Evolutionary conservation across 257 asterid genomes (phyloP).

Genomic region (Echium plantagineum): DNA sequence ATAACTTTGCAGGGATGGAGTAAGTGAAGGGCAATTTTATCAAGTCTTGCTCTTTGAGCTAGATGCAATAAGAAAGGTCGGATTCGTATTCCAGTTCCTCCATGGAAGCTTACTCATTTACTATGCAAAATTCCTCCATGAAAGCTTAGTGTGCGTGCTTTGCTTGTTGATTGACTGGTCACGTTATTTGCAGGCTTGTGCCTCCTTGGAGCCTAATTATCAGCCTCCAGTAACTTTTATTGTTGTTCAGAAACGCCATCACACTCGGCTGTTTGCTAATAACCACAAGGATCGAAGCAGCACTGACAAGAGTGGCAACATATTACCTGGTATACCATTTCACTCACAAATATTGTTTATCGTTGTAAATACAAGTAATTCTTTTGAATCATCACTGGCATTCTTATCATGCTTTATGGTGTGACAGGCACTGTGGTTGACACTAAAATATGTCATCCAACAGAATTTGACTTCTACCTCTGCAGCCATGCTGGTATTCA

Average conservation of each 20-base stretch:
- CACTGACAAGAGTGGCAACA: constrained; percentile 81
- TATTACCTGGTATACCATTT: constrained; percentile 45
- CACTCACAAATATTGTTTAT: not conserved
- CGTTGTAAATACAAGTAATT: not conserved
- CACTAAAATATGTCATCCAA: constrained; percentile 65
- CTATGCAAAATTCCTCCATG: not conserved
- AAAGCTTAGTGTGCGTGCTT: not conserved
- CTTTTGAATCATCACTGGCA: not conserved
- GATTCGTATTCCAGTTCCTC: not conserved
- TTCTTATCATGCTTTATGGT: not conserved
- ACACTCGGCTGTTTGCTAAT: constrained; percentile 68
- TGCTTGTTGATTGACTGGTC: constrained; percentile 5
- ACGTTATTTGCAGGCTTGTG: constrained; percentile 57
- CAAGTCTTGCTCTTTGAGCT: constrained; percentile 86
- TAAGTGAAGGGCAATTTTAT: constrained; percentile 95
- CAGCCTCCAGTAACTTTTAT: constrained; percentile 56
- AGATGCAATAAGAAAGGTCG: constrained; percentile 92
- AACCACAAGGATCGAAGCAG: constrained; percentile 24
- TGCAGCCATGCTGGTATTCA: constrained; percentile 87
- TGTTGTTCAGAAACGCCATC: constrained; percentile 92
- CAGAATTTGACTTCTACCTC: constrained; percentile 63
- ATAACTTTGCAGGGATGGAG: constrained; percentile 67
- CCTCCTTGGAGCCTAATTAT: constrained; percentile 43
- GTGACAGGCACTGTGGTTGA: constrained; percentile 71
- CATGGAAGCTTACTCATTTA: not conserved